Percentiles rank a stretch among this genome's conserved stretches.
Conservation (phyloP, 2,329 filamentous ascomycete genomes). For the Waltergamsia citrina region DNA sequence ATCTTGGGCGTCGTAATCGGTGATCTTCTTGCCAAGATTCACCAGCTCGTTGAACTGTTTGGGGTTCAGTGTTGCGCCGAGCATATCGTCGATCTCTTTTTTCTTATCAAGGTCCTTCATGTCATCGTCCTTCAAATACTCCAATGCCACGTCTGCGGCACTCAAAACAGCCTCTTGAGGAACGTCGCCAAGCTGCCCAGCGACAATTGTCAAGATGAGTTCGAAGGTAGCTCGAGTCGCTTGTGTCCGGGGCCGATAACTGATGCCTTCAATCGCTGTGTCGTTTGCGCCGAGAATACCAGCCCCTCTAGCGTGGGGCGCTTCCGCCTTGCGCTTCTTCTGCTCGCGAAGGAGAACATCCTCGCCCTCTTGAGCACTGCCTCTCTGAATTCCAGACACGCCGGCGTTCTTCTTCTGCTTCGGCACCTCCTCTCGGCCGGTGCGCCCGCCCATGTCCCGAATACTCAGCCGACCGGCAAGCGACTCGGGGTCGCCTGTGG, state of each 20-base stretch:
- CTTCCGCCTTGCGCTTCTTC: slow-evolving; percentile 73
- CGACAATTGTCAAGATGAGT: slow-evolving; percentile 84
- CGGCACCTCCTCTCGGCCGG: slow-evolving; percentile 69
- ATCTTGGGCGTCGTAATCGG: slow-evolving; percentile 93
- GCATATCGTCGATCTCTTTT: slow-evolving; percentile 88
- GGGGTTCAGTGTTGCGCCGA: slow-evolving; percentile 71
- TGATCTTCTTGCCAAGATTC: slow-evolving; percentile 97
- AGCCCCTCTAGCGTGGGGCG: slow-evolving; percentile 54
- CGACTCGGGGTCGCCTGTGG: slow-evolving; percentile 94
- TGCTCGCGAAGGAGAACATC: slow-evolving; percentile 79
- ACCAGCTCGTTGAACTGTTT: slow-evolving; percentile 97
- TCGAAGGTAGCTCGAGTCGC: slow-evolving; percentile 91
- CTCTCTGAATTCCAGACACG: slow-evolving; percentile 63
- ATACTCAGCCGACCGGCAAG: slow-evolving; percentile 90
- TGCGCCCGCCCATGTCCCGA: slow-evolving; percentile 84
- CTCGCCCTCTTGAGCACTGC: slow-evolving; percentile 67
- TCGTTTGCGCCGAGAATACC: slow-evolving; percentile 80
- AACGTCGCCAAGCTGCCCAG: slow-evolving; percentile 82
- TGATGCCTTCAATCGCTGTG: slow-evolving; percentile 80
- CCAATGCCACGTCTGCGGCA: slow-evolving; percentile 83
- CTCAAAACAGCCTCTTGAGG: slow-evolving; percentile 86
- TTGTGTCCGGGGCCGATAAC: slow-evolving; percentile 83
- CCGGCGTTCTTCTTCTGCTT: slow-evolving; percentile 69
- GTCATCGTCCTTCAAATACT: slow-evolving; percentile 89
- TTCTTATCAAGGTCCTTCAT: slow-evolving; percentile 98